Base-by-base conservation (phyloP, 164 flowering plant genomes). In the Umbellularia californica region DNA sequence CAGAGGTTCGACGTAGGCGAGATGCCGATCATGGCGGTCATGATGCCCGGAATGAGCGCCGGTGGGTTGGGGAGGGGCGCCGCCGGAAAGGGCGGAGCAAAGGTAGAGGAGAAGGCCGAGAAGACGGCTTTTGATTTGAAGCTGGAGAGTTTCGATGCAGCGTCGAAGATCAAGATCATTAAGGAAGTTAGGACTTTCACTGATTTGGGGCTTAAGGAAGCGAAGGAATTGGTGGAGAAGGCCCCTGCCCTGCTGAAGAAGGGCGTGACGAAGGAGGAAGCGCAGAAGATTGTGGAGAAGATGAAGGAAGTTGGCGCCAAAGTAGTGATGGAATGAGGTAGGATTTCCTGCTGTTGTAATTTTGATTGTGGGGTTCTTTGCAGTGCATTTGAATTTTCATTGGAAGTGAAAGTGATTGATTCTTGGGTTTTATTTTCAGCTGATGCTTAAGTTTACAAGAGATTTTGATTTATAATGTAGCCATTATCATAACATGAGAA, bases 111-210 rank as follows among this genome's bases (percentile, higher is more conserved):
- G 84, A 81, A 81, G 82, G 88, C 76, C 58, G 97, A 91, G 89
- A 93, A 92, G 81, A 92, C 95, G 25, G 85, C 88, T 3, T 95
- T 90, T 71, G 97, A 95, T 82, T 75, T 95, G 86, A 95, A 88
- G 83, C 84, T 92, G 24, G 95, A 95, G 70, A 91, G 87, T 10
- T 92, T 84, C 47, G 98, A 92, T 60, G 91, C 97, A 0, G 91
- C 85, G 4, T 77, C 89, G 23, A 95, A 91, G 92, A 87, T 95
- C 70, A 94, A 91, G 85, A 85, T 94, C 74, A 94, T 92, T 35
- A 94, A 94, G 85, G 98, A 94, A 76, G 97, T 92, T 74, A 88
- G 97, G 75, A 75, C 86, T 62, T 91, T 88, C 79, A 94, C 97
- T 64, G 90, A 84, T 75, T 76, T 82, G 77, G 84, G 84, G 55